These are phyloP conservation scores for Pythium phragmitis DNA, from an alignment of 352 stramenopile species.

Conservation along the genomic window DNA sequence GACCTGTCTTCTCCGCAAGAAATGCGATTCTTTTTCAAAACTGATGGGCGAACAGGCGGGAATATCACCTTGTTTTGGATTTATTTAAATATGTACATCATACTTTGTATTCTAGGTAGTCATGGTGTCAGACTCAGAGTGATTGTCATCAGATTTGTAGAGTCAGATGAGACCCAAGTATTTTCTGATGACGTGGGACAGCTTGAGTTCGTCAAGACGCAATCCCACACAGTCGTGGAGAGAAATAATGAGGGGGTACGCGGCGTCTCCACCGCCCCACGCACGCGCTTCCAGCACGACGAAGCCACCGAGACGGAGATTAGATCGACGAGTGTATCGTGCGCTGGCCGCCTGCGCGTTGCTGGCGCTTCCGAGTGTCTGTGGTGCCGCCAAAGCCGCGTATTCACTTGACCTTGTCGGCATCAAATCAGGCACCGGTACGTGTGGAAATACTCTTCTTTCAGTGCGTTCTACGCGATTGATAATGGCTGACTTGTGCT, in stretches of 20 bases:
- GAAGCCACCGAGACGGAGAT: conserved; percentile 2
- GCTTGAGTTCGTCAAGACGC: background rate
- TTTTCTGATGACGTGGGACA: conserved; percentile 5
- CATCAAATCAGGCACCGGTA: conserved; percentile 37
- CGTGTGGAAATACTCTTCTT: background rate
- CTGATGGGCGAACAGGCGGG: background rate
- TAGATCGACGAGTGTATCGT: no score
- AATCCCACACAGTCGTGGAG: background rate
- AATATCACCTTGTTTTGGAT: background rate
- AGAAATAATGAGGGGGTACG: background rate
- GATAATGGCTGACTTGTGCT: background rate
- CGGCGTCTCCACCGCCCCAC: background rate
- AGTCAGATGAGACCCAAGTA: conserved; percentile 12
- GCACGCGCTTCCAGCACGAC: background rate
- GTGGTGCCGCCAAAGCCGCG: conserved; percentile 28
- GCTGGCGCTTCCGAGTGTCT: background rate
- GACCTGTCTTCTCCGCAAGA: background rate
- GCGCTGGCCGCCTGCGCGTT: background rate
- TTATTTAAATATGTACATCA: background rate
- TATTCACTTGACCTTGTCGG: conserved; percentile 38
- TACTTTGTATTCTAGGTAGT: background rate
- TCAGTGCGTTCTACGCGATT: background rate
- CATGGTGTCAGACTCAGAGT: conserved; percentile 9
- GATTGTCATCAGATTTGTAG: background rate
- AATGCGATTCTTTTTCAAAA: background rate